These are phyloP conservation scores for Cytospora piceicola DNA, from an alignment of 2,329 filamentous ascomycete genomes.

Conservation along the genomic window DNA sequence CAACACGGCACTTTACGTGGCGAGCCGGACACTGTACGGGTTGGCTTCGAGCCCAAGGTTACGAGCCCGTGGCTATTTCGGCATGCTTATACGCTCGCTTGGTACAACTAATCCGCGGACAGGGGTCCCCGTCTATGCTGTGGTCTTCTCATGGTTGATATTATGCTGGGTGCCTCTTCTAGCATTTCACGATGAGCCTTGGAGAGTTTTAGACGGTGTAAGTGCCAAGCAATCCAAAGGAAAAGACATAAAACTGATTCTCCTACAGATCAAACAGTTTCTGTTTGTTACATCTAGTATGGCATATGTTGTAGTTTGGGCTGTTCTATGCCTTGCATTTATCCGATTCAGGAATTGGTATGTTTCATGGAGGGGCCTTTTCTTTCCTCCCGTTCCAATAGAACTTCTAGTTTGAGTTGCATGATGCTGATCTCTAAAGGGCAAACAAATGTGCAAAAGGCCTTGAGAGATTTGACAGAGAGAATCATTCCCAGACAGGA, in stretches of 20 bases:
- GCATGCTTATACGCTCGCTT: not conserved
- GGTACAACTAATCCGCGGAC: slow-evolving; percentile 17
- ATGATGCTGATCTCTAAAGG: slow-evolving; percentile 9
- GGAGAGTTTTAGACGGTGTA: not conserved
- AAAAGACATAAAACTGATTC: not conserved
- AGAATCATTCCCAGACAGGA: not conserved
- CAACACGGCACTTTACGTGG: slow-evolving; percentile 24
- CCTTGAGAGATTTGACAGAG: slow-evolving; percentile 1
- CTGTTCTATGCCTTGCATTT: slow-evolving; percentile 20
- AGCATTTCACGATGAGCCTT: slow-evolving; percentile 5
- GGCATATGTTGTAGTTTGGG: slow-evolving; percentile 25
- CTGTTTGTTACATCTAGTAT: slow-evolving; percentile 28
- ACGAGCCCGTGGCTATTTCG: not conserved
- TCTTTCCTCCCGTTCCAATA: no score
- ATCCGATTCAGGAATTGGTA: slow-evolving; percentile 24
- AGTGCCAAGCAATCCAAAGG: not conserved
- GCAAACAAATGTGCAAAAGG: slow-evolving; percentile 11
- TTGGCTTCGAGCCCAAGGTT: slow-evolving; percentile 7
- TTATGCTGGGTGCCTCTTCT: slow-evolving; percentile 25
- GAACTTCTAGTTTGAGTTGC: not conserved
- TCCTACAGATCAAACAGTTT: slow-evolving; percentile 14
- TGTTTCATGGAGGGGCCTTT: not conserved
- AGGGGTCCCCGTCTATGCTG: slow-evolving; percentile 21
- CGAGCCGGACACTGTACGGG: slow-evolving; percentile 24
- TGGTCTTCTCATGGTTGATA: slow-evolving; percentile 16